These are phyloP conservation scores for Quercus lobata DNA, from an alignment of 331 rosid genomes.

Conservation along the genomic window DNA sequence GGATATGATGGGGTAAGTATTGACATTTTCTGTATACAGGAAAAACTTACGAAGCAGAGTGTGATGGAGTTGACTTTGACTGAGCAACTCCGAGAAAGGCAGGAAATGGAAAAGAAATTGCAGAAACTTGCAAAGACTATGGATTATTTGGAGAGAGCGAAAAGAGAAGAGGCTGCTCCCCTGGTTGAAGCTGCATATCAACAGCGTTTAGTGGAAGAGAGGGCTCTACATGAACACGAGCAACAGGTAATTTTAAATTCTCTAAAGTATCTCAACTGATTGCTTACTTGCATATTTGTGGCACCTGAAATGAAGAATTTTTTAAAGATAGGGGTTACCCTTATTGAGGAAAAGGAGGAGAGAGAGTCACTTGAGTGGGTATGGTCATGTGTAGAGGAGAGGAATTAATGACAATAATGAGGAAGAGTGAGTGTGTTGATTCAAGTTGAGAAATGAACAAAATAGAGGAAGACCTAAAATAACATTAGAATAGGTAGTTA, in stretches of 20 bases:
- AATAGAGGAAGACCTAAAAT: too few species aligned
- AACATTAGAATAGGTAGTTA: too few species aligned
- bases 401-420: too few species aligned
- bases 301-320: too few species aligned
- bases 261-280: not conserved
- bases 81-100: slow-evolving; percentile 90
- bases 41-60: slow-evolving; percentile 56
- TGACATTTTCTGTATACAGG: slow-evolving; percentile 37
- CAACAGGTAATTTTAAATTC: slow-evolving; percentile 49
- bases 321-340: too few species aligned
- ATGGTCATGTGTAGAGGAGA: too few species aligned
- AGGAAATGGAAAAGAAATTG: slow-evolving; percentile 90
- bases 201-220: slow-evolving; percentile 78
- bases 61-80: slow-evolving; percentile 65
- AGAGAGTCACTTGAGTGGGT: too few species aligned
- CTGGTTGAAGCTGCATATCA: slow-evolving; percentile 88
- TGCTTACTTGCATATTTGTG: not conserved
- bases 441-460: too few species aligned
- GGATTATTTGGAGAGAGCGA: slow-evolving; percentile 94
- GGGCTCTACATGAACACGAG: slow-evolving; percentile 68
- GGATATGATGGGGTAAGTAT: not conserved
- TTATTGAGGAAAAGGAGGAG: too few species aligned
- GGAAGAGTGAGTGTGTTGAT: too few species aligned
- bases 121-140: slow-evolving; percentile 77
- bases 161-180: slow-evolving; percentile 91